Evolutionary conservation across 2,329 filamentous ascomycete genomes (phyloP).

Genomic region (Plenodomus biglobosus): DNA sequence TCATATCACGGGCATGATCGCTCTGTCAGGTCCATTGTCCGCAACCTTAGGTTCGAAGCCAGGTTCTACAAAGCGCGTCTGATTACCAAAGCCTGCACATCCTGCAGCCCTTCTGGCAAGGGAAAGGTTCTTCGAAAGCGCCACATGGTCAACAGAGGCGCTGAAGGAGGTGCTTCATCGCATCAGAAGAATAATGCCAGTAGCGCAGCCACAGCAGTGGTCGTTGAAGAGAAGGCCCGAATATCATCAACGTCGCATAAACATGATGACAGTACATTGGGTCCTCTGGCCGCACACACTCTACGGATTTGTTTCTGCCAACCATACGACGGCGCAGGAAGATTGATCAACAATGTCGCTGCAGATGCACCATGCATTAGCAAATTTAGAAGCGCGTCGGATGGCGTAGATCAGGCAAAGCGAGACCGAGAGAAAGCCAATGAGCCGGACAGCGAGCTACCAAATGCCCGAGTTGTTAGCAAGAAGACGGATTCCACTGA

Average conservation of each 20-base stretch:
- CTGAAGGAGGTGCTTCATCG: background rate
- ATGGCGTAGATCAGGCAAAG: background rate
- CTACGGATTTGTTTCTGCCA: constrained; percentile 42
- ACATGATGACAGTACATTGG: constrained; percentile 2
- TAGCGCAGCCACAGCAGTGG: background rate
- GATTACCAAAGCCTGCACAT: constrained; percentile 11
- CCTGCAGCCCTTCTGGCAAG: constrained; percentile 11
- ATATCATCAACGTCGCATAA: background rate
- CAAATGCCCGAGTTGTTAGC: constrained; percentile 16
- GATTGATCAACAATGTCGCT: constrained; percentile 1
- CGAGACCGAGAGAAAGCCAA: background rate
- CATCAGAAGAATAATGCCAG: background rate
- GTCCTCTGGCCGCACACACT: constrained; percentile 22
- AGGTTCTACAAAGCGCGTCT: constrained; percentile 18
- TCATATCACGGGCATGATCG: background rate
- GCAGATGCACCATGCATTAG: constrained; percentile 5
- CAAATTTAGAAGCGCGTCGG: background rate
- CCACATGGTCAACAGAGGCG: background rate
- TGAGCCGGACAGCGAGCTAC: constrained; percentile 10
- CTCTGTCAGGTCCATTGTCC: constrained; percentile 4
- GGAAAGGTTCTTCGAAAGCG: constrained; percentile 16
- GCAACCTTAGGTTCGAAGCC: constrained; percentile 13
- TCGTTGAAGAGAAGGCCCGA: background rate
- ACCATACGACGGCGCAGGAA: constrained; percentile 32
- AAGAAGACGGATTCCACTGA: constrained; percentile 1